phyloP scores from a whole-genome alignment of 306 rosid genomes.

The Gastrolobium villosum region DNA sequence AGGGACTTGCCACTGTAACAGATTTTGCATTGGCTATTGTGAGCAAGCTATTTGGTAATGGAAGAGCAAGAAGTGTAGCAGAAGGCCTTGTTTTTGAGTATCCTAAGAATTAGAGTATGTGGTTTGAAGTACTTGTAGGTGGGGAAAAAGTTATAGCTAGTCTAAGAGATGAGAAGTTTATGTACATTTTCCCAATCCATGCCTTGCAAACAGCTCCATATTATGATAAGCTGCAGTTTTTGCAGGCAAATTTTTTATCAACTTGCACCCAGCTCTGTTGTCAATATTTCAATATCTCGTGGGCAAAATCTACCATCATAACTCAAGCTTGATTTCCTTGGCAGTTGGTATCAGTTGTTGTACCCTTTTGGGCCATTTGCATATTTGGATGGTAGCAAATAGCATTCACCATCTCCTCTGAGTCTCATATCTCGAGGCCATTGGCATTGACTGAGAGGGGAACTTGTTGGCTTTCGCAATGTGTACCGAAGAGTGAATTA shows the following conservation, averaged over 20 bases:
- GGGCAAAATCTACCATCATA: constrained; percentile 5
- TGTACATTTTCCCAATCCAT: constrained; percentile 9
- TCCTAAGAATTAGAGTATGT: constrained; percentile 61
- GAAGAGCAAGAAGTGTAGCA: constrained; percentile 95
- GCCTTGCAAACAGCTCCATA: constrained; percentile 12
- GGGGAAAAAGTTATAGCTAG: constrained; percentile 23
- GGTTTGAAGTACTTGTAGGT: constrained; percentile 32
- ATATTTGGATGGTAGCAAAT: constrained; percentile 15
- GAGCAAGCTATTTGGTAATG: constrained; percentile 81
- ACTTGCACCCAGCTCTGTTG: not conserved
- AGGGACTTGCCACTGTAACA: constrained; percentile 75
- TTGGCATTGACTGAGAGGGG: not conserved
- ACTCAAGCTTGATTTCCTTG: not conserved
- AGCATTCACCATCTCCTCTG: constrained; percentile 1
- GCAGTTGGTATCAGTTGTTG: not conserved
- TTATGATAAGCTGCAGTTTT: constrained; percentile 3
- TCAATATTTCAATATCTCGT: not conserved
- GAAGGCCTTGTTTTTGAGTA: constrained; percentile 89
- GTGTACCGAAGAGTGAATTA: not conserved
- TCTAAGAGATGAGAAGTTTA: constrained; percentile 26
- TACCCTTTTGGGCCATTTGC: not conserved
- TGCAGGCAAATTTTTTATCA: constrained; percentile 12
- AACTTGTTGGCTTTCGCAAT: not conserved
- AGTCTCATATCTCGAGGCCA: constrained; percentile 3
- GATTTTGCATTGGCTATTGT: constrained; percentile 85